Base-by-base conservation (phyloP, 768 basidiomycete species). In the Hemileccinum rubropunctum region DNA sequence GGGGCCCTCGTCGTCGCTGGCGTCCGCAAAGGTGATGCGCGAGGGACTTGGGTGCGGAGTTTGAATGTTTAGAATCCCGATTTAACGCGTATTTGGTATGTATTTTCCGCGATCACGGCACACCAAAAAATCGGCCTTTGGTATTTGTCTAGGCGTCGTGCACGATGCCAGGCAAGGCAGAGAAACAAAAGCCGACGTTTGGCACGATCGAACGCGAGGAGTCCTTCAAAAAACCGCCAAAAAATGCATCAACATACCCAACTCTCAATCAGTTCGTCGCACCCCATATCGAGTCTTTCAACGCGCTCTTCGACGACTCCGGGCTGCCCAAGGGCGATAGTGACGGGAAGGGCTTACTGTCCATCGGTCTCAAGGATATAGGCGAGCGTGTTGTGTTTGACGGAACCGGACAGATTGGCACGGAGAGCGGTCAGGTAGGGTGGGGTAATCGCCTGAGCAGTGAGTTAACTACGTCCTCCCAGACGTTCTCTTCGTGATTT, bases 271-370 rank as follows among this genome's bases (percentile, higher is more conserved):
- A 95, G 70, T 91, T 98, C 60, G 92, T 98, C 47, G 74, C 82
- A 20, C 95, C 97, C 6, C 95, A 98, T 66, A 82, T 98, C 54
- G 89, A 98, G 67, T 93, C 91, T 34, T 98, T 99, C 78, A 95
- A 98, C 69, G 86, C 92, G 14, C 79, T 99, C 23, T 95, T 98
- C 67, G 95, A 98, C 62, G 93, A 95, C 66, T 85, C 88, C 46
- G 88, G 88, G n/a, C 66, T 89, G 47, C 82, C 85, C 50, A 63
- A 76, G 39, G 85, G 86, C 10, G 84, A 86, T 58, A 84, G 84
- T 13, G 82, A 91, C 48, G 90, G 89, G 2, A 77, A 77, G 30
- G 97, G 97, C 0, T 68, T 98, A 10, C 65, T 99, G 8, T 82
- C 81, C 42, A 71, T 91, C 2, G 91, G 81, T 8, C 62, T 98